Evolutionary conservation across 2,329 filamentous ascomycete species (phyloP), one percentile per base, ranked within the genome.

Genomic region (Fusarium stilboides): DNA sequence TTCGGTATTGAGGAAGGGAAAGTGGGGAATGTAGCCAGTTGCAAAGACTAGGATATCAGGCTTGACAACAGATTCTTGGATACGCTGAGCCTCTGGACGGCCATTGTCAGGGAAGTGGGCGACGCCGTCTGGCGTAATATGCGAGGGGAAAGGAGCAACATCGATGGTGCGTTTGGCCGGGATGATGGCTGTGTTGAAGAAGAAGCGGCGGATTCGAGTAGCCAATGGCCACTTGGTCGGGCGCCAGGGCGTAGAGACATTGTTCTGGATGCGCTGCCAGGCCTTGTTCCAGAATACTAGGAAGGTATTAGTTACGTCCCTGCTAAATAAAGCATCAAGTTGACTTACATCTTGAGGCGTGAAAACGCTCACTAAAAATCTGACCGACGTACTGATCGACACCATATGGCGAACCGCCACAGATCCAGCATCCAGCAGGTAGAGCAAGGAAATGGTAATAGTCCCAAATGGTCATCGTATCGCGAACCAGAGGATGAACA

Each of bases 11-110:
- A 84, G 71, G 68, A 83, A 84, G 0, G 72, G 75, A 34, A 84
- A 83, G 1, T 71, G 73, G n/a, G 81, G 80, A 1, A 73, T 75
- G 65, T 85, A 86, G 0, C 83, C 84, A 2, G 84, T 85, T 28
- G 79, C 80, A 39, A 82, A 77, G 22, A 85, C 73, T 4, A 85
- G 62, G 4, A 85, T 65, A 57, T 85, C 82, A 0, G 82, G 81
- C 8, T 76, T 78, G 33, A 82, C 73, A n/a, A 33, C 51, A 12
- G 71, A 70, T 1, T 64, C 40, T 47, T 73, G 74, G 50, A 82
- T 75, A 8, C 68, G 66, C 7, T 76, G 65, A 12, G 73, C 73
- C 50, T 81, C 79, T 1, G 71, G 71, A 3, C 78, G 62, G 1
- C 70, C 72, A 5, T 49, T 78, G 13, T 76, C 60, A 0, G 65